A percentile compares a stretch with the other conserved stretches of the same genome.
These are phyloP conservation scores for Phragmites australis DNA, from an alignment of 176 grass and related monocot species.

Conservation along the genomic window DNA sequence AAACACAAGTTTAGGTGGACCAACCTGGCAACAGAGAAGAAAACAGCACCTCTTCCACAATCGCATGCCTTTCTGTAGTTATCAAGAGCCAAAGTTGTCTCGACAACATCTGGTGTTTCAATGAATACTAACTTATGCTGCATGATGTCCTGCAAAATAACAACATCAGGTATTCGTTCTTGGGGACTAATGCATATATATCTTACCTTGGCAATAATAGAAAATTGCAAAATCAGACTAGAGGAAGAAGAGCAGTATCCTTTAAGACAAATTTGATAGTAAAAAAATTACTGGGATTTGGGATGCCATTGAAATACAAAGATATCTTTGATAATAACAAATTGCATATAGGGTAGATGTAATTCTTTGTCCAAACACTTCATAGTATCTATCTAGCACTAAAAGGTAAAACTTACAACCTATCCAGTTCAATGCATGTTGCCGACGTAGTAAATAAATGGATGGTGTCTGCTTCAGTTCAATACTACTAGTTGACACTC, in stretches of 20 bases:
- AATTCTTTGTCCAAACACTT: conserved; percentile 16
- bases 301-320: not conserved
- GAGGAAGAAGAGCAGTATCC: not conserved
- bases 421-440: not conserved
- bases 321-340: not conserved
- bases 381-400: not conserved
- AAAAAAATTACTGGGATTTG: not conserved
- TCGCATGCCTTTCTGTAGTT: conserved; percentile 97
- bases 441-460: not conserved
- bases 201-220: not conserved
- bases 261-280: not conserved
- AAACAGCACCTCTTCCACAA: conserved; percentile 92
- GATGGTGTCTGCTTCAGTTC: not conserved
- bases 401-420: not conserved
- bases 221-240: conserved; percentile 3
- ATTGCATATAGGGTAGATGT: not conserved
- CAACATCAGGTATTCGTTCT: conserved; percentile 13
- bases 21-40: conserved; percentile 95
- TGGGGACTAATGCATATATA: not conserved
- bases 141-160: conserved; percentile 88
- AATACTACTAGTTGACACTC: not conserved
- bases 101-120: conserved; percentile 97
- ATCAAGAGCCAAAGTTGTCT: conserved; percentile 96
- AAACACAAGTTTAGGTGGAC: not conserved
- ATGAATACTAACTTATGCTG: conserved; percentile 99